Percentiles rank a stretch among this genome's conserved stretches.
These are phyloP conservation scores for Cupressus sempervirens DNA, from an alignment of 75 land plant genomes.

Conservation along the genomic window DNA sequence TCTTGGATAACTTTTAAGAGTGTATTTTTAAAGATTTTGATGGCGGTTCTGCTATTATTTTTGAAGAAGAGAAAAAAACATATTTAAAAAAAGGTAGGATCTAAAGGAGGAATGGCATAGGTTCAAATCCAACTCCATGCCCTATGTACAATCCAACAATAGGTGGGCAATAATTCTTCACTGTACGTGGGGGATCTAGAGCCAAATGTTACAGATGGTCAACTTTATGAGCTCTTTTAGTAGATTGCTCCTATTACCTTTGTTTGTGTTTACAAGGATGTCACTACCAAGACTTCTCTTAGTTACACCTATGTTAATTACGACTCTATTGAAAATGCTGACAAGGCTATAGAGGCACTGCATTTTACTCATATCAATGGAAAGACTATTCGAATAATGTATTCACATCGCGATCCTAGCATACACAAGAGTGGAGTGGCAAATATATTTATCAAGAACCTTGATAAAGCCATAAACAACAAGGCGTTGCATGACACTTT, in stretches of 20 bases:
- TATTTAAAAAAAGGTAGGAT: not conserved
- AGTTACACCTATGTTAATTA: slow-evolving; percentile 78
- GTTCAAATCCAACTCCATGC: slow-evolving; percentile 23
- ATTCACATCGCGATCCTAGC: slow-evolving; percentile 72
- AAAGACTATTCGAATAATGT: slow-evolving; percentile 73
- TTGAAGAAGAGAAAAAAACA: not conserved
- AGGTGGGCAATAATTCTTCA: slow-evolving; percentile 20
- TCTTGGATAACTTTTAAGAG: not conserved
- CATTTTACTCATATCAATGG: slow-evolving; percentile 69
- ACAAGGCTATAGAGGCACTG: slow-evolving; percentile 62
- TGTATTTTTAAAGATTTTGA: not conserved
- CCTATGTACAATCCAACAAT: not conserved
- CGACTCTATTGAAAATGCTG: slow-evolving; percentile 44
- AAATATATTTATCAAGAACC: slow-evolving; percentile 80
- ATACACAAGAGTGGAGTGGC: slow-evolving; percentile 66
- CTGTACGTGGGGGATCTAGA: slow-evolving; percentile 74
- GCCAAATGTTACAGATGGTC: slow-evolving; percentile 34
- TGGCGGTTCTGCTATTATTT: not conserved
- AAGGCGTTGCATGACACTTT: slow-evolving; percentile 82
- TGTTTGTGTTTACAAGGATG: slow-evolving; percentile 54
- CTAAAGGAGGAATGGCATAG: slow-evolving; percentile 13
- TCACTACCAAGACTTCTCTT: slow-evolving; percentile 46
- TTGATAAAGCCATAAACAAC: slow-evolving; percentile 80
- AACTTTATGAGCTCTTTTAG: slow-evolving; percentile 55
- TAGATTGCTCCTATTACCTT: slow-evolving; percentile 53